A percentile compares a stretch with the other conserved stretches of the same genome.
These are phyloP conservation scores for Oryza rufipogon DNA, from an alignment of 176 grass and related monocot genomes.

Conservation along the genomic window DNA sequence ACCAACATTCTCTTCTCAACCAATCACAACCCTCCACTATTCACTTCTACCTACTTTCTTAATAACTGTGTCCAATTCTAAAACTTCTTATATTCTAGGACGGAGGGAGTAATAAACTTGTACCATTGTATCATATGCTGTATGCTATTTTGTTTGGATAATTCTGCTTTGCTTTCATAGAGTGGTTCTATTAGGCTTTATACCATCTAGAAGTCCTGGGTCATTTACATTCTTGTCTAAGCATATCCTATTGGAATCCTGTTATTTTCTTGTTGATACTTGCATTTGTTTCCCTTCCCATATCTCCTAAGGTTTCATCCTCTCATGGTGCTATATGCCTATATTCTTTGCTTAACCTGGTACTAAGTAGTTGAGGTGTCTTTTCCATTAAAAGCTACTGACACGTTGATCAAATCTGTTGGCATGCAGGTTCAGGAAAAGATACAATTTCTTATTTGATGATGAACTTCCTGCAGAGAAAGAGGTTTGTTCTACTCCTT, in stretches of 20 bases:
- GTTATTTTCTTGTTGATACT: background rate
- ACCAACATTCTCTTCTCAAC: too few species aligned
- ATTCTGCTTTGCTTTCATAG: background rate
- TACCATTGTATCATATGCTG: background rate
- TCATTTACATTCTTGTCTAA: slow-evolving; percentile 8
- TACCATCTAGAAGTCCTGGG: background rate
- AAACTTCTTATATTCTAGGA: too few species aligned
- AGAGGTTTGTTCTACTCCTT: slow-evolving; percentile 51
- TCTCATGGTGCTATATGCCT: slow-evolving; percentile 5
- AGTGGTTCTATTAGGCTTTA: background rate
- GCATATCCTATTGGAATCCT: background rate
- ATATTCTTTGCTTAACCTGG: slow-evolving; percentile 8
- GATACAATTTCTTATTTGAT: slow-evolving; percentile 89
- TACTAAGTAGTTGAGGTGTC: background rate
- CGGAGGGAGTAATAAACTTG: background rate
- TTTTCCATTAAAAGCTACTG: background rate
- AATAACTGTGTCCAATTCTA: too few species aligned
- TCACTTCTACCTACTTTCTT: too few species aligned
- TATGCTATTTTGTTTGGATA: background rate
- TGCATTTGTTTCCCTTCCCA: background rate
- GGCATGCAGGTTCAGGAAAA: slow-evolving; percentile 76
- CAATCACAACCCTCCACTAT: too few species aligned
- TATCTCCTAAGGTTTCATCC: background rate
- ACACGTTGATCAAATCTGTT: slow-evolving; percentile 29
- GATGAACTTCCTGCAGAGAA: slow-evolving; percentile 78